These are phyloP conservation scores for Rhodomyrtus tomentosa DNA, from an alignment of 345 rosid genomes.

Conservation along the genomic window DNA sequence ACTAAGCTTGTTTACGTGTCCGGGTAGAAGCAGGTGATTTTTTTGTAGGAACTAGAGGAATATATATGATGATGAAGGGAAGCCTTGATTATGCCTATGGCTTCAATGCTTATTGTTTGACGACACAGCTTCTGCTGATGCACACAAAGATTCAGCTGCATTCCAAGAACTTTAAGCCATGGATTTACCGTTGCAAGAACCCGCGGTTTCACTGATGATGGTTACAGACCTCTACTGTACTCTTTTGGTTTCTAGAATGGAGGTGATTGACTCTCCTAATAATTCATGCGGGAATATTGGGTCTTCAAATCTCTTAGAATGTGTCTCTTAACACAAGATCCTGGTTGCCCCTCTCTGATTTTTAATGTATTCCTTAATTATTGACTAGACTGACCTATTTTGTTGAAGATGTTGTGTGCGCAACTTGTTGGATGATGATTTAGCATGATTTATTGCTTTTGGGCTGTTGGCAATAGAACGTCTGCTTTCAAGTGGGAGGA, in stretches of 20 bases:
- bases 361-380: background rate
- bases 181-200: conserved; percentile 69
- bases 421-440: background rate
- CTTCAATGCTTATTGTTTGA: conserved; percentile 87
- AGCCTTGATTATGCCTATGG: conserved; percentile 72
- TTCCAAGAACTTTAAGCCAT: conserved; percentile 45
- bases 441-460: background rate
- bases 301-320: background rate
- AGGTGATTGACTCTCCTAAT: conserved; percentile 18
- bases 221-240: conserved; percentile 51
- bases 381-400: background rate
- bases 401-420: background rate
- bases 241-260: conserved; percentile 67
- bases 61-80: conserved; percentile 43
- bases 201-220: conserved; percentile 78
- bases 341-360: background rate
- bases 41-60: conserved; percentile 50
- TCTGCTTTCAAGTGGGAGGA: too few species aligned
- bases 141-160: conserved; percentile 46
- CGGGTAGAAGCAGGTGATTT: conserved; percentile 35
- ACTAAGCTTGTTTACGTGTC: conserved; percentile 9
- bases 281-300: background rate
- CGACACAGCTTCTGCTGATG: conserved; percentile 58
- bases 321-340: background rate
- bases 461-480: background rate